These are phyloP conservation scores for Chaetothyriales sp. DNA, from an alignment of 2,329 filamentous ascomycete genomes.

Conservation along the genomic window DNA sequence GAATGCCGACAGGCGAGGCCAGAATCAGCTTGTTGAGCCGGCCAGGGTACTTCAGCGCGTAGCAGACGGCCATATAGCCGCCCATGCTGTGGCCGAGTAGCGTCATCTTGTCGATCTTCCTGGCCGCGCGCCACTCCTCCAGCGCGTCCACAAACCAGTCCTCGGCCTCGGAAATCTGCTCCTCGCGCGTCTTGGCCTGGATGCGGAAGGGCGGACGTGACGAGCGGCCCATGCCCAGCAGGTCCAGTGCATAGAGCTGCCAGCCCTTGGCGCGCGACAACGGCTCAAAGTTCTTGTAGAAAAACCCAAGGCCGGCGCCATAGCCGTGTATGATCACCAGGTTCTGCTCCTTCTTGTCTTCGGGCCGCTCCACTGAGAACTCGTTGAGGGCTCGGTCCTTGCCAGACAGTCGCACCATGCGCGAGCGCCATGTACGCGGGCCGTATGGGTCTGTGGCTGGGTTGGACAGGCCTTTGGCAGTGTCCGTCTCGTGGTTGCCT, in stretches of 20 bases:
- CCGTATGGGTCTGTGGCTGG: constrained; percentile 62
- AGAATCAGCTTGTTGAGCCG: constrained; percentile 91
- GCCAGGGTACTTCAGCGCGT: constrained; percentile 91
- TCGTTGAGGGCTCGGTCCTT: constrained; percentile 84
- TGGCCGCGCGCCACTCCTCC: constrained; percentile 84
- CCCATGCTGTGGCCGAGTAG: constrained; percentile 85
- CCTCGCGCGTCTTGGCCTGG: constrained; percentile 61
- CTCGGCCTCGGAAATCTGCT: constrained; percentile 77
- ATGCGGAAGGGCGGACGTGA: constrained; percentile 72
- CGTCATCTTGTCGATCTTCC: constrained; percentile 84
- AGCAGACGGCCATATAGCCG: constrained; percentile 87
- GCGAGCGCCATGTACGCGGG: constrained; percentile 69
- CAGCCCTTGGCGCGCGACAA: constrained; percentile 65
- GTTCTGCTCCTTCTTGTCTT: constrained; percentile 65
- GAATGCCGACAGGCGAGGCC: constrained; percentile 84
- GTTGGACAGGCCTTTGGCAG: constrained; percentile 26
- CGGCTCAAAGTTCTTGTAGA: constrained; percentile 94
- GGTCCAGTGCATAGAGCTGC: constrained; percentile 84
- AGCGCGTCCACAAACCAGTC: constrained; percentile 91
- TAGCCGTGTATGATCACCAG: constrained; percentile 95
- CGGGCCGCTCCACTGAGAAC: constrained; percentile 72
- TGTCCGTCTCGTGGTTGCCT: constrained; percentile 7
- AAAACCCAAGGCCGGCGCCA: constrained; percentile 88
- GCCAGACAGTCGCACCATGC: constrained; percentile 68
- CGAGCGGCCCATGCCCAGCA: constrained; percentile 88